phyloP scores from a whole-genome alignment of 2,329 filamentous ascomycete species.

The Epichloe coenophiala region DNA sequence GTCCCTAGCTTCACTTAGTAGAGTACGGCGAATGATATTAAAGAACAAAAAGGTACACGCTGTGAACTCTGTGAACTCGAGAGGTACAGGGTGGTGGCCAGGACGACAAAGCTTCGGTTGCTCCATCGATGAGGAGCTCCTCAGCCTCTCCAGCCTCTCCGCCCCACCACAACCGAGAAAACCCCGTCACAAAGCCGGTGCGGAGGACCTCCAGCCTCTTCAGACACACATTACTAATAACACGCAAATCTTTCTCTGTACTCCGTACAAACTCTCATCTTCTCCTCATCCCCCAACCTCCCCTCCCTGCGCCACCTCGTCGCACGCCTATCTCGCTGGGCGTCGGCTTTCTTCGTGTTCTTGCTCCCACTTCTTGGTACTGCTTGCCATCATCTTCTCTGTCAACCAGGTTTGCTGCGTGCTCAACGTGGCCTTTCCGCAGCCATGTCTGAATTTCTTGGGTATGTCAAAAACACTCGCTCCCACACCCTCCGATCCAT shows the following conservation, averaged over 20 bases:
- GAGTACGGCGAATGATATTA: no score
- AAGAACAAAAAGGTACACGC: no score
- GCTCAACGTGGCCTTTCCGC: slow-evolving; percentile 25
- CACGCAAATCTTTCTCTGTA: slow-evolving; percentile 22
- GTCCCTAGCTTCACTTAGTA: no score
- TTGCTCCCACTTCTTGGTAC: slow-evolving; percentile 5
- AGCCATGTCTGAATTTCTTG: slow-evolving; percentile 47
- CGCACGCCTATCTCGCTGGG: not conserved
- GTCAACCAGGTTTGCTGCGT: slow-evolving; percentile 18
- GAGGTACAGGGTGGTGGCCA: not conserved
- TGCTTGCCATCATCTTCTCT: slow-evolving; percentile 11
- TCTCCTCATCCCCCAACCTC: slow-evolving; percentile 2
- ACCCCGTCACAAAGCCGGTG: slow-evolving; percentile 11
- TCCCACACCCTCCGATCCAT: not conserved
- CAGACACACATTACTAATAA: slow-evolving; percentile 6
- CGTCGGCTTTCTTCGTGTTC: not conserved
- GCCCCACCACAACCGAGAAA: slow-evolving; percentile 7
- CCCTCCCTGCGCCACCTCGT: not conserved
- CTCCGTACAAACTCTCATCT: slow-evolving; percentile 9
- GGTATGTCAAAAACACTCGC: slow-evolving; percentile 26
- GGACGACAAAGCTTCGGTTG: not conserved
- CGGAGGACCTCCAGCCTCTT: slow-evolving; percentile 17
- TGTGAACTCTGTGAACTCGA: no score
- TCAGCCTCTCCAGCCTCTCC: not conserved
- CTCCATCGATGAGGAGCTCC: not conserved